These are phyloP conservation scores for Pichia kluyveri DNA, from an alignment of 805 yeast species.

Conservation along the genomic window DNA sequence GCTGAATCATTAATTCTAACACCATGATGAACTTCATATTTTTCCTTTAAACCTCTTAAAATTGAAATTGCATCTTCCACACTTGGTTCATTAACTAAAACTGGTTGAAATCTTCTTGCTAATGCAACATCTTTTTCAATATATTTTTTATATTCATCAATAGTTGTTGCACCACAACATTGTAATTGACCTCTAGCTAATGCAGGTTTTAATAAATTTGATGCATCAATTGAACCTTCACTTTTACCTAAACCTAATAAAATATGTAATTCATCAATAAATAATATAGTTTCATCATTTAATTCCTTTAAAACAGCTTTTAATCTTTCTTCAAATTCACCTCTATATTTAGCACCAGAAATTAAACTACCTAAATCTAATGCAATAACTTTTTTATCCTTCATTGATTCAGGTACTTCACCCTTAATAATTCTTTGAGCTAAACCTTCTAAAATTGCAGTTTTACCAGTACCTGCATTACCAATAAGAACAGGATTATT, in stretches of 20 bases:
- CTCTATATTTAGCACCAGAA: constrained; percentile 92
- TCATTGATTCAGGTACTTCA: constrained; percentile 92
- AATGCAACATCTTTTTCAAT: constrained; percentile 97
- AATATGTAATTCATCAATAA: constrained; percentile 87
- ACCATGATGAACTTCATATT: constrained; percentile 95
- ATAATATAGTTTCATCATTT: constrained; percentile 68
- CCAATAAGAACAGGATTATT: constrained; percentile 95
- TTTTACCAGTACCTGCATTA: constrained; percentile 96
- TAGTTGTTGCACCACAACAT: constrained; percentile 97
- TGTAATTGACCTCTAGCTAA: constrained; percentile 93
- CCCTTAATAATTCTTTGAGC: constrained; percentile 89
- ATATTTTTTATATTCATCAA: constrained; percentile 85
- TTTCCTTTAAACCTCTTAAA: constrained; percentile 89
- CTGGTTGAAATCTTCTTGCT: constrained; percentile 96
- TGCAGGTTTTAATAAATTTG: constrained; percentile 93
- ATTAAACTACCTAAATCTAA: constrained; percentile 83
- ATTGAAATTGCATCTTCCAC: constrained; percentile 91
- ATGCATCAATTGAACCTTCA: constrained; percentile 95
- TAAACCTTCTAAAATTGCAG: constrained; percentile 92
- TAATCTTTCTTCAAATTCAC: constrained; percentile 90
- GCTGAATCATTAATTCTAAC: constrained; percentile 94
- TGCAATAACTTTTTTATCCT: constrained; percentile 73
- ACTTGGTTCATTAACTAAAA: constrained; percentile 92
- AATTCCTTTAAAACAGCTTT: constrained; percentile 77
- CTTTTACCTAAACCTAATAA: constrained; percentile 85